Conservation (phyloP, 164 flowering plant species). For the Houttuynia cordata region DNA sequence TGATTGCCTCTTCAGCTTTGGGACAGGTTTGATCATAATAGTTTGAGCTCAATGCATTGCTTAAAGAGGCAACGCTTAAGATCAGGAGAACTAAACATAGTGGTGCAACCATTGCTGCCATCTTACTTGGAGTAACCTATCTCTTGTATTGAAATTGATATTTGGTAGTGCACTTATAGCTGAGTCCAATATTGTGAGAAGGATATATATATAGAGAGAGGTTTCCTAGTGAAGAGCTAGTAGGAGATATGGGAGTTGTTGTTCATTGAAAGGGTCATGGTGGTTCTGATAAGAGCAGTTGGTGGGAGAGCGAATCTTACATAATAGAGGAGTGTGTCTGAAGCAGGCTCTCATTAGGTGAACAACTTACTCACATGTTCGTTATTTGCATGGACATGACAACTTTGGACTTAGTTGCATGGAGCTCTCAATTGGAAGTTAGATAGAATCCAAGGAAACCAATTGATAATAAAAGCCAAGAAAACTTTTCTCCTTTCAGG, state of each 20-base stretch:
- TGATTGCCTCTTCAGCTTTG: slow-evolving; percentile 33
- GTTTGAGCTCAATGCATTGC: slow-evolving; percentile 36
- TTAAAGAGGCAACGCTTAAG: slow-evolving; percentile 8
- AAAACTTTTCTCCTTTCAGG: background rate
- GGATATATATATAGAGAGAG: background rate
- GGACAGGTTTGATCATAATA: slow-evolving; percentile 75
- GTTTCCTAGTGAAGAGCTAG: background rate
- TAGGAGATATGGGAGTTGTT: background rate
- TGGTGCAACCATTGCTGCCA: slow-evolving; percentile 22
- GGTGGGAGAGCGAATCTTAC: background rate
- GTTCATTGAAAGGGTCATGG: background rate
- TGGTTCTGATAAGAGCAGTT: slow-evolving; percentile 5
- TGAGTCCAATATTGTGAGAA: background rate
- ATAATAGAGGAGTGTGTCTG: slow-evolving; percentile 5
- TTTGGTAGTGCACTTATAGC: background rate
- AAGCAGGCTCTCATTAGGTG: slow-evolving; percentile 6
- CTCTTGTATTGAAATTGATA: no score
- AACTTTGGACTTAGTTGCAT: background rate
- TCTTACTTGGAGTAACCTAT: background rate
- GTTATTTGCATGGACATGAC: background rate
- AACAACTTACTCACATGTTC: slow-evolving; percentile 1
- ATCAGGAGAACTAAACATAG: slow-evolving; percentile 12
- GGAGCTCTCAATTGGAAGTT: background rate
- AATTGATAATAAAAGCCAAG: background rate
- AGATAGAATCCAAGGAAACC: no score